These are phyloP conservation scores for Ceratocystis variospora DNA, from an alignment of 2,329 filamentous ascomycete genomes.

Conservation along the genomic window DNA sequence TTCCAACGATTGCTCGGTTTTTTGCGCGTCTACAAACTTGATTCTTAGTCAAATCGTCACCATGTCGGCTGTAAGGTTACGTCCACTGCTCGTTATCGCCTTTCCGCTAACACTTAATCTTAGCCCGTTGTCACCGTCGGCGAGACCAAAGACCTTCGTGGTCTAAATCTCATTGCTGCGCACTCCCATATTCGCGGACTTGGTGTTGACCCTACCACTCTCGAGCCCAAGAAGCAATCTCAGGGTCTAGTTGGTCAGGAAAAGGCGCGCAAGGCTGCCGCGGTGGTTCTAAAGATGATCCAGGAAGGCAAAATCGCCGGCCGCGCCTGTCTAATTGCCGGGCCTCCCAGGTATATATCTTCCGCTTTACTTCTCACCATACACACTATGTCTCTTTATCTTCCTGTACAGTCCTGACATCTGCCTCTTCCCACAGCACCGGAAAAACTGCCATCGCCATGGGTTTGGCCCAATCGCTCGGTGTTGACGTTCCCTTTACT, in stretches of 20 bases:
- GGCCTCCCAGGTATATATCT: conserved; percentile 59
- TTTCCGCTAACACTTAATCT: conserved; percentile 15
- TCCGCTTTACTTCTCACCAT: not conserved
- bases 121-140: conserved; percentile 64
- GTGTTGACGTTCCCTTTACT: conserved; percentile 89
- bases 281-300: conserved; percentile 95
- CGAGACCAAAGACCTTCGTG: conserved; percentile 89
- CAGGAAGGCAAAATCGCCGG: conserved; percentile 98
- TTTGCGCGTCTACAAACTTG: not conserved
- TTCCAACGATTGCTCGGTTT: not conserved
- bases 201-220: conserved; percentile 78
- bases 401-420: not conserved
- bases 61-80: conserved; percentile 40
- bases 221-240: conserved; percentile 72
- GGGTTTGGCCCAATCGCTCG: conserved; percentile 95
- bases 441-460: conserved; percentile 98
- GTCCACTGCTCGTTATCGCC: conserved; percentile 10
- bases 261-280: conserved; percentile 90
- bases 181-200: conserved; percentile 96
- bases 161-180: conserved; percentile 92
- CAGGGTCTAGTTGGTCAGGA: conserved; percentile 94
- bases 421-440: conserved; percentile 46
- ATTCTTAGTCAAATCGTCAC: conserved; percentile 22
- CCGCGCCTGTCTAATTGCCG: conserved; percentile 83
- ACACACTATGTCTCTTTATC: not conserved